Percentiles rank a stretch among this genome's conserved stretches.
These are phyloP conservation scores for Plasmodium malariae DNA, from an alignment of 169 alveolate genomes.

Conservation along the genomic window DNA sequence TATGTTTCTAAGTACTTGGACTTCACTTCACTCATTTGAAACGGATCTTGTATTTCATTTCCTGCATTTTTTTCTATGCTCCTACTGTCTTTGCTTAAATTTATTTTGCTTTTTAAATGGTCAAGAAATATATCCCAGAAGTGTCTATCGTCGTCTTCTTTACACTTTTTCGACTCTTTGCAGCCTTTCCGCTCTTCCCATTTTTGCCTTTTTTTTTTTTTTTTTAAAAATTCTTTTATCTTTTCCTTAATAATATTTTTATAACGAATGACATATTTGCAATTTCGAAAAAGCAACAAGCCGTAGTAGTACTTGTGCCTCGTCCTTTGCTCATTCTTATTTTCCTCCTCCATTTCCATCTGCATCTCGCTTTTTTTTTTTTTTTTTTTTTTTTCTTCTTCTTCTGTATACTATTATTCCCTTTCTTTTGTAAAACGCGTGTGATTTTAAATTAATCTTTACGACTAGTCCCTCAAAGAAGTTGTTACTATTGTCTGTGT, in stretches of 20 bases:
- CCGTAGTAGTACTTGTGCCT: constrained; percentile 5
- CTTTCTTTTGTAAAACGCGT: constrained; percentile 54
- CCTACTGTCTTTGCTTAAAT: background rate
- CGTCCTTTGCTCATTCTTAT: background rate
- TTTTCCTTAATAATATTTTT: constrained; percentile 29
- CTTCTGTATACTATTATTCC: background rate
- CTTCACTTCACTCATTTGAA: constrained; percentile 28
- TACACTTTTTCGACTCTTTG: background rate
- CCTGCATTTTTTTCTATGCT: background rate
- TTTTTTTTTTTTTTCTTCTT: constrained; percentile 3
- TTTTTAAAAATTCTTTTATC: constrained; percentile 24
- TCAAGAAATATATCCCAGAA: background rate
- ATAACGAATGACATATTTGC: constrained; percentile 13
- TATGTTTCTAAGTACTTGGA: constrained; percentile 53
- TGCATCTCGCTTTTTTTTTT: background rate
- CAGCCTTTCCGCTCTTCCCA: background rate
- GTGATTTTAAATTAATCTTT: constrained; percentile 54
- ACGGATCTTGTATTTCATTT: constrained; percentile 1
- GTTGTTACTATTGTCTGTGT: constrained; percentile 4
- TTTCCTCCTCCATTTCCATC: background rate
- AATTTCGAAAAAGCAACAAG: constrained; percentile 28
- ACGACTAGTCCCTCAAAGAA: constrained; percentile 66
- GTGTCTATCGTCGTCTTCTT: background rate
- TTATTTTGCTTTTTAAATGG: background rate
- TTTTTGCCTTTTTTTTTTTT: background rate